These are phyloP conservation scores for Claviceps sp. DNA, from an alignment of 2,329 filamentous ascomycete species.

Conservation along the genomic window DNA sequence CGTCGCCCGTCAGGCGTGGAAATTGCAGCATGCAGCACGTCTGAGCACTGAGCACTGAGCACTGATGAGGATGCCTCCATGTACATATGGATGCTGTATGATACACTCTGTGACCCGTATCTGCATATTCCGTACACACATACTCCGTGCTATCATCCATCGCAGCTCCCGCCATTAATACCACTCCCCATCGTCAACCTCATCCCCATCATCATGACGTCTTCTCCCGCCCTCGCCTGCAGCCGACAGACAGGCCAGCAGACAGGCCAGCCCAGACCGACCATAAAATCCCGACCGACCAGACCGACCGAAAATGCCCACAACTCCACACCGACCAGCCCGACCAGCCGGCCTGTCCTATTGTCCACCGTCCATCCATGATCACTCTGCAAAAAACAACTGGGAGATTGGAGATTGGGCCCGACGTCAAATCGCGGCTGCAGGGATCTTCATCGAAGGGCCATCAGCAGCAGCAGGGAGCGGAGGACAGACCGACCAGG, in stretches of 20 bases:
- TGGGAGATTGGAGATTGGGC: background rate
- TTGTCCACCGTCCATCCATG: too few relatives aligned
- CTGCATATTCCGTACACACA: too few relatives aligned
- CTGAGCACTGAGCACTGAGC: too few relatives aligned
- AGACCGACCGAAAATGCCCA: background rate
- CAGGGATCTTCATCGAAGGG: constrained; percentile 13
- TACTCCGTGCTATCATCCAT: too few relatives aligned
- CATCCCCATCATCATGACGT: too few relatives aligned
- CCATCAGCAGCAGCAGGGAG: background rate
- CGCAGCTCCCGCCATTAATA: too few relatives aligned
- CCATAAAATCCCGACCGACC: background rate
- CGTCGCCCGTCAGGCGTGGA: constrained; percentile 4
- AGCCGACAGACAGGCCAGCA: too few relatives aligned
- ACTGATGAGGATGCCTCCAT: background rate
- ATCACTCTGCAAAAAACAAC: background rate
- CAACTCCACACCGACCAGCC: background rate
- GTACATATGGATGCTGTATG: background rate
- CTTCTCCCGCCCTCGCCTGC: too few relatives aligned
- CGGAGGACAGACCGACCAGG: too few relatives aligned
- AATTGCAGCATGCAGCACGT: constrained; percentile 2
- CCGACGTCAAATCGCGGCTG: constrained; percentile 20
- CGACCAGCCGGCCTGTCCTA: background rate
- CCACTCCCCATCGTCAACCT: too few relatives aligned
- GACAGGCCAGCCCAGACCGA: too few relatives aligned
- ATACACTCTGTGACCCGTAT: too few relatives aligned